Evolutionary conservation across 371 early-diverging fungal genomes (phyloP).

Genomic region (Lichtheimia ramosa): DNA sequence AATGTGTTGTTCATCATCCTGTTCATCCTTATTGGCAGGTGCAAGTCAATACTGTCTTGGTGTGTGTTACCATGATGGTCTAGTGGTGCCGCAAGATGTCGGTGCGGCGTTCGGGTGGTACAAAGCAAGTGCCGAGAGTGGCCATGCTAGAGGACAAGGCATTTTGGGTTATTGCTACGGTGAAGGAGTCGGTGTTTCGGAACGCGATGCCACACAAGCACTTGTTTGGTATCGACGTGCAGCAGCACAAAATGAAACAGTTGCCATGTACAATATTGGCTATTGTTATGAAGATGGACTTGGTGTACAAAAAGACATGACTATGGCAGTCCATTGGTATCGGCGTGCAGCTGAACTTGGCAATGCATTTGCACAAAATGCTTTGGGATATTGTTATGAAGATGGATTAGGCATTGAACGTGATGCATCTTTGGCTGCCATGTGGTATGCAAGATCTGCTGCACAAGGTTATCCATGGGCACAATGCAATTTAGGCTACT

Average conservation of each 20-base stretch:
- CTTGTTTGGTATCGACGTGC: constrained; percentile 70
- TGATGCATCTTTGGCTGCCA: constrained; percentile 36
- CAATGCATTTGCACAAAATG: constrained; percentile 78
- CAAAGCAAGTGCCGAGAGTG: constrained; percentile 54
- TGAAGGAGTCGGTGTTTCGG: constrained; percentile 74
- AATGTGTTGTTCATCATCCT: constrained; percentile 13
- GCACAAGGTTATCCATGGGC: constrained; percentile 60
- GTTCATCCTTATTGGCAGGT: no score
- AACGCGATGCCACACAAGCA: constrained; percentile 63
- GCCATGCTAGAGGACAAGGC: constrained; percentile 67
- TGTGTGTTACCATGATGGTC: constrained; percentile 68
- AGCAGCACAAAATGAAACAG: constrained; percentile 64
- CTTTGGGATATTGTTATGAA: constrained; percentile 78
- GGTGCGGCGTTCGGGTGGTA: constrained; percentile 61
- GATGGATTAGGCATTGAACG: constrained; percentile 69
- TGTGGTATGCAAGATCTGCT: constrained; percentile 74
- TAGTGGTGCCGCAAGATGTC: constrained; percentile 54
- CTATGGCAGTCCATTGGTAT: constrained; percentile 77
- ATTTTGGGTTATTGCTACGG: constrained; percentile 76
- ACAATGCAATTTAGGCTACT: constrained; percentile 80
- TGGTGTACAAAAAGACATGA: constrained; percentile 65
- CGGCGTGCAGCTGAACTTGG: constrained; percentile 69
- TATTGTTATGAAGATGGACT: constrained; percentile 85
- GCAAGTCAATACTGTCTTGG: constrained; percentile 58
- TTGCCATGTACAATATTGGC: constrained; percentile 81